Evolutionary conservation across 2,329 filamentous ascomycete species (phyloP), one percentile per base, ranked within the genome.

Genomic region (Xylaria sp.): DNA sequence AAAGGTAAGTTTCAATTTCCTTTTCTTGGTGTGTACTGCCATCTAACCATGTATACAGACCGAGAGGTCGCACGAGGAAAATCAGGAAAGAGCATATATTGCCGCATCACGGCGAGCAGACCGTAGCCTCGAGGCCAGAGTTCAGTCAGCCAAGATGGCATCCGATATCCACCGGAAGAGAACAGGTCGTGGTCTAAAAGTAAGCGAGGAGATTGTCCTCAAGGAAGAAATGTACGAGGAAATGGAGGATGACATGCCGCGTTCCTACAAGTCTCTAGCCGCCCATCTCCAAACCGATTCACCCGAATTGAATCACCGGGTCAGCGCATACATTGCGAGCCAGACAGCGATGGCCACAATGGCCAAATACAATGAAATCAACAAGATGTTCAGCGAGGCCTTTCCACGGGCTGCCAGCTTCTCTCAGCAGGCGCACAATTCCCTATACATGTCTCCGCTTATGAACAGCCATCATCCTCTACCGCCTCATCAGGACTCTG

Each of bases 181-280:
- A 20, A 97, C 94, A 0, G 95, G 94, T 48, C 92, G 94, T 74
- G 89, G 88, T 1, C 86, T 98, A 69, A 90, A 90, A 74, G 92
- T 98, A 67, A 94, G 91, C 31, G 92, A 94, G 80, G 88, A 96
- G 76, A 94, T 96, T 81, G 94, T 97, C 13, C 84, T 92, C 74
- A 94, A 93, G 71, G 94, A 97, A 79, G 94, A 97, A 79, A 97
- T 97, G 93, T 98, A 98, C 78, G 94, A 97, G 77, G 94, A 97
- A 80, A 93, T 97, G 77, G 94, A 97, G 63, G 93, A 97, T 74
- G 92, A 94, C 66, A 78, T 93, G 28, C 90, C 91, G 0, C 86
- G 89, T 69, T 88, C 89, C 63, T 92, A 90, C 76, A 86, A 89
- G 67, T 83, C 89, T 15, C 82, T 93, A 39, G 88, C 88, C 15